Evolutionary conservation across 305 asterid genomes (phyloP), one percentile per base, ranked within the genome.

Genomic region (Lippia alba): DNA sequence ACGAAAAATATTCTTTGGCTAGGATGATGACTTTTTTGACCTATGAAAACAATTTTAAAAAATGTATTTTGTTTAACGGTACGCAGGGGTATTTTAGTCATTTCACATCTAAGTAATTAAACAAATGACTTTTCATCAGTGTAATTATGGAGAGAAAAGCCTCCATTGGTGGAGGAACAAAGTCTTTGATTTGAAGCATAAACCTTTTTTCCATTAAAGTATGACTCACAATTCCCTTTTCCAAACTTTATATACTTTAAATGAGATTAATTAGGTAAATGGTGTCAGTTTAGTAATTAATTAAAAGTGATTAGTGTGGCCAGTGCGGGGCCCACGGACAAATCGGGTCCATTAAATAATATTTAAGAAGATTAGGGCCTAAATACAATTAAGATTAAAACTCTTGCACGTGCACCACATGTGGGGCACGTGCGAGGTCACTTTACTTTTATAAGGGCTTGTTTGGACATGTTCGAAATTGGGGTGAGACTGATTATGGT

Each of bases 171-270:
- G 63, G 67, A 58, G 73, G 74, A 71, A 24, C 54, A 72, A 61
- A 78, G 67, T 64, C 85, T 82, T 82, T 73, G 78, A 82, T 82
- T 74, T 64, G 87, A 79, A 84, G 86, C 86, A 74, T 76, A 53
- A 70, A 66, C 80, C 56, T 15, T 8, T 78, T 78, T 74, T 78
- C 60, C 53, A 83, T 72, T 77, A 83, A 77, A 81, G 70, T 64
- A 62, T 67, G 63, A 70, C 46, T 55, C 53, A 20, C 78, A 79
- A 63, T 64, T 75, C 79, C 68, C 64, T 65, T 24, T 61, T 72
- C 71, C 70, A 68, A 64, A 71, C 51, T 78, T 41, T 46, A 56
- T 66, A 65, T 61, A 56, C 76, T 79, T 80, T 81, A 67, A 17
- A 10, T 68, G 30, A 59, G 58, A 73, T 73, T 61, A 66, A 75